phyloP scores from a whole-genome alignment of 2,329 filamentous ascomycete species.

The Xylariales sp. region DNA sequence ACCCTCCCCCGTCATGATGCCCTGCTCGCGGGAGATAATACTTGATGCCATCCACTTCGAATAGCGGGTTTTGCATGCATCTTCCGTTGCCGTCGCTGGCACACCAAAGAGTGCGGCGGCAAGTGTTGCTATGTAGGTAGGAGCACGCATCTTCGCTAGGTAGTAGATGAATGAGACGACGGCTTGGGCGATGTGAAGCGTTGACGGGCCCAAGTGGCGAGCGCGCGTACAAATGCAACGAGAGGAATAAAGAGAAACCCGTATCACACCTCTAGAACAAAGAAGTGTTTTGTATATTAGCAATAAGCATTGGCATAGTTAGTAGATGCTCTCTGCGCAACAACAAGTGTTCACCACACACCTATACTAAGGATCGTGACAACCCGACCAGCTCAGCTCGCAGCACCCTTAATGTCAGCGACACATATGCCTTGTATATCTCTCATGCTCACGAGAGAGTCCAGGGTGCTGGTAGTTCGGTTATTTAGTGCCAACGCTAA shows the following conservation, averaged over 20 bases:
- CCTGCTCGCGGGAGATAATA: slow-evolving; percentile 50
- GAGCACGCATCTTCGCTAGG: slow-evolving; percentile 37
- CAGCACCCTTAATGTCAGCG: slow-evolving; percentile 11
- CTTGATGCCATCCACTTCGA: slow-evolving; percentile 49
- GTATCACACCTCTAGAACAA: no score
- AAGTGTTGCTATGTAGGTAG: slow-evolving; percentile 31
- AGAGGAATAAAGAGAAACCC: slow-evolving; percentile 2
- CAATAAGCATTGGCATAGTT: no score
- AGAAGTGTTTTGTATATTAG: no score
- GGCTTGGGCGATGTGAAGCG: slow-evolving; percentile 1
- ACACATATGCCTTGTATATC: slow-evolving; percentile 27
- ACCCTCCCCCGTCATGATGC: slow-evolving; percentile 48
- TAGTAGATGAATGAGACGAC: not conserved
- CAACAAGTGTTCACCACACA: no score
- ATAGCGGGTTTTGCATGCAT: slow-evolving; percentile 23
- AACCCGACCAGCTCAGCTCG: slow-evolving; percentile 1
- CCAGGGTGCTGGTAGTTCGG: slow-evolving; percentile 18
- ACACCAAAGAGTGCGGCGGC: slow-evolving; percentile 34
- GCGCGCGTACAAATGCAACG: not conserved
- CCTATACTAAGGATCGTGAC: no score
- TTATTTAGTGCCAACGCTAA: slow-evolving; percentile 23
- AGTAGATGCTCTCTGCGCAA: no score
- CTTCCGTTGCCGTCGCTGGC: slow-evolving; percentile 17
- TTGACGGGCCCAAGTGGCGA: not conserved
- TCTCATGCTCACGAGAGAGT: slow-evolving; percentile 9